These are phyloP conservation scores for Tulasnella sp. DNA, from an alignment of 768 basidiomycete genomes.

Conservation along the genomic window DNA sequence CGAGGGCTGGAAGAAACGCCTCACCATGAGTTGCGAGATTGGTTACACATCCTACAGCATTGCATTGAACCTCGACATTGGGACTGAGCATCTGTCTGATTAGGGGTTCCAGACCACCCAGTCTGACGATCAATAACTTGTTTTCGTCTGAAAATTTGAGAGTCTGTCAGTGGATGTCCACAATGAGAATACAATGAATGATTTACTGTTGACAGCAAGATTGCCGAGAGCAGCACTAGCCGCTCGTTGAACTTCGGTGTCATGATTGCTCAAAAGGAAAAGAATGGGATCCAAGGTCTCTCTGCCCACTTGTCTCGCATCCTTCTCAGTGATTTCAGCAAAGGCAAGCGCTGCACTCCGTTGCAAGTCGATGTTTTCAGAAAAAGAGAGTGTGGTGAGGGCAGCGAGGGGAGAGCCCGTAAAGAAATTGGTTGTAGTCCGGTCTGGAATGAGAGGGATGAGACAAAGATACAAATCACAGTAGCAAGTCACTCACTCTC, in stretches of 20 bases:
- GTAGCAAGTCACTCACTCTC: slow-evolving; percentile 56
- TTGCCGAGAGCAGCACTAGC: slow-evolving; percentile 96
- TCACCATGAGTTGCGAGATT: slow-evolving; percentile 95
- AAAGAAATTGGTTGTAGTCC: slow-evolving; percentile 98
- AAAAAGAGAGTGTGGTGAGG: slow-evolving; percentile 92
- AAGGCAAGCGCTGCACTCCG: slow-evolving; percentile 95
- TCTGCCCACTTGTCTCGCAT: slow-evolving; percentile 89
- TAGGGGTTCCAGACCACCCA: slow-evolving; percentile 93
- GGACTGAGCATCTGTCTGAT: slow-evolving; percentile 98
- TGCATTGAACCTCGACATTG: slow-evolving; percentile 98
- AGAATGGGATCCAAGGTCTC: slow-evolving; percentile 98
- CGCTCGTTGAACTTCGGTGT: slow-evolving; percentile 96
- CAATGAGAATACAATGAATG: slow-evolving; percentile 13
- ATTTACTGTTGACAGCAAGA: slow-evolving; percentile 92
- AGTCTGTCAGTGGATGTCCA: slow-evolving; percentile 15
- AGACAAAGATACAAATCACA: not conserved
- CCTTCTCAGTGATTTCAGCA: slow-evolving; percentile 99
- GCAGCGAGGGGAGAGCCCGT: slow-evolving; percentile 82
- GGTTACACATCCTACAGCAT: slow-evolving; percentile 97
- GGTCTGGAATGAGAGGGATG: slow-evolving; percentile 42
- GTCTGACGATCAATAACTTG: slow-evolving; percentile 95
- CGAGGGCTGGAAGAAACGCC: slow-evolving; percentile 21
- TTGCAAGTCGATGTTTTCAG: slow-evolving; percentile 97
- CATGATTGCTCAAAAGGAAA: slow-evolving; percentile 92
- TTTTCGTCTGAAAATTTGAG: slow-evolving; percentile 62